Percentiles rank a stretch among this genome's conserved stretches.
phyloP scores from a whole-genome alignment of 2,329 filamentous ascomycete genomes.

The Blastomyces gilchristii region DNA sequence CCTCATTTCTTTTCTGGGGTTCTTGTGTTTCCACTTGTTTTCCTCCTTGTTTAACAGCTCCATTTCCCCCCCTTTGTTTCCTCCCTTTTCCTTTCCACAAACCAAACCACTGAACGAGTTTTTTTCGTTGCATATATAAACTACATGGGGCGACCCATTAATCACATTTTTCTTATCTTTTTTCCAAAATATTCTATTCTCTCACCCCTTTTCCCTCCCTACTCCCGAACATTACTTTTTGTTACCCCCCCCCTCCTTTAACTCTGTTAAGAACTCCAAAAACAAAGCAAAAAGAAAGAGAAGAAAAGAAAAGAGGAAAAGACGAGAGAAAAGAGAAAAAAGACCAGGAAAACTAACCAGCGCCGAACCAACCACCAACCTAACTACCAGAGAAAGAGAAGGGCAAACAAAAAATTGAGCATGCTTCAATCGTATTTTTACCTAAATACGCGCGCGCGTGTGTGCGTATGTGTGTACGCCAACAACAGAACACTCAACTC shows the following conservation, averaged over 20 bases:
- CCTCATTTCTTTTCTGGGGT: background rate
- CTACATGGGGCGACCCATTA: conserved; percentile 23
- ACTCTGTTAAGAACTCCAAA: too few relatives aligned
- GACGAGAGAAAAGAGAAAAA: too few relatives aligned
- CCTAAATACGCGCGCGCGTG: too few relatives aligned
- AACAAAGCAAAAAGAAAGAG: background rate
- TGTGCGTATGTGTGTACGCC: too few relatives aligned
- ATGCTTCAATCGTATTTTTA: too few relatives aligned
- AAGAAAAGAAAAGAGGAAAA: background rate
- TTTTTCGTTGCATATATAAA: background rate
- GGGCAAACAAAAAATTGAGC: too few relatives aligned
- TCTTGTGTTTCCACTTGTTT: background rate
- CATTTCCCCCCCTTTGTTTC: background rate
- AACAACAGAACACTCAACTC: too few relatives aligned
- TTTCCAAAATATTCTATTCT: conserved; percentile 9
- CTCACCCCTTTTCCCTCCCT: background rate
- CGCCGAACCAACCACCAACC: too few relatives aligned
- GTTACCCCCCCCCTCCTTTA: too few relatives aligned
- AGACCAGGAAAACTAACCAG: background rate
- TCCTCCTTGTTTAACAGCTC: background rate
- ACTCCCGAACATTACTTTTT: background rate
- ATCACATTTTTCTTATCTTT: conserved; percentile 17
- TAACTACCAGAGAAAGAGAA: too few relatives aligned
- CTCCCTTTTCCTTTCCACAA: conserved; percentile 7
- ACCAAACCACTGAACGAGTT: conserved; percentile 11